phyloP scores from a whole-genome alignment of 2,329 filamentous ascomycete genomes.

The Sclerotinia nivalis region DNA sequence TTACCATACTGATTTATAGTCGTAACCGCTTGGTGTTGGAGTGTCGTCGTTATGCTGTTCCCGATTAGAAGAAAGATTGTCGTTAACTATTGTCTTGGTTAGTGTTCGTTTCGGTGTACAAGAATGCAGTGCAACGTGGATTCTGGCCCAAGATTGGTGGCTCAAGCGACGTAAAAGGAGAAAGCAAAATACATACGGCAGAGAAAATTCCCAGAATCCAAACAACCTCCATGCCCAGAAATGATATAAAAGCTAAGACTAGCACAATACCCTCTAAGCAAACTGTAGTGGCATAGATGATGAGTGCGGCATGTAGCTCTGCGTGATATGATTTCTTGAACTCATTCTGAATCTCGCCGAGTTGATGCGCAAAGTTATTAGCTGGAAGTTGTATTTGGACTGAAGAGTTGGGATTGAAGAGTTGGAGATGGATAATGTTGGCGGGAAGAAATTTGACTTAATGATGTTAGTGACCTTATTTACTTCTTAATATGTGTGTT shows the following conservation, averaged over 20 bases:
- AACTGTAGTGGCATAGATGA: neutral
- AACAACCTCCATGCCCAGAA: neutral
- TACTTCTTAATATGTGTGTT: neutral
- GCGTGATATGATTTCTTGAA: neutral
- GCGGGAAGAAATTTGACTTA: conserved; percentile 1
- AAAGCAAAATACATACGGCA: neutral
- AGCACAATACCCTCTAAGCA: neutral
- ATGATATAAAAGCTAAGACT: neutral
- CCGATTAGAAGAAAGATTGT: neutral
- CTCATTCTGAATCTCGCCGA: conserved; percentile 1
- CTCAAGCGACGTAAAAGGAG: neutral
- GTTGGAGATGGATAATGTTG: conserved; percentile 8
- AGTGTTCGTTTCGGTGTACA: neutral
- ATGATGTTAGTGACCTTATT: neutral
- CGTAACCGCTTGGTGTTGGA: neutral
- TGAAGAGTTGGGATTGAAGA: neutral
- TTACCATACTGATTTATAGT: conserved; percentile 1
- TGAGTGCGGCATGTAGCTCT: neutral
- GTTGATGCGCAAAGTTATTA: conserved; percentile 1
- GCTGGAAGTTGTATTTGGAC: neutral
- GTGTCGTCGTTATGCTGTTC: neutral
- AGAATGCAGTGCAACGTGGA: neutral
- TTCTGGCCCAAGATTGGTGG: neutral
- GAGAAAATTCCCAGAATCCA: neutral
- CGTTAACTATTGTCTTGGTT: neutral